Evolutionary conservation across 371 early-diverging fungal genomes (phyloP), one percentile per base, ranked within the genome.

Genomic region (Saksenaea oblongispora): DNA sequence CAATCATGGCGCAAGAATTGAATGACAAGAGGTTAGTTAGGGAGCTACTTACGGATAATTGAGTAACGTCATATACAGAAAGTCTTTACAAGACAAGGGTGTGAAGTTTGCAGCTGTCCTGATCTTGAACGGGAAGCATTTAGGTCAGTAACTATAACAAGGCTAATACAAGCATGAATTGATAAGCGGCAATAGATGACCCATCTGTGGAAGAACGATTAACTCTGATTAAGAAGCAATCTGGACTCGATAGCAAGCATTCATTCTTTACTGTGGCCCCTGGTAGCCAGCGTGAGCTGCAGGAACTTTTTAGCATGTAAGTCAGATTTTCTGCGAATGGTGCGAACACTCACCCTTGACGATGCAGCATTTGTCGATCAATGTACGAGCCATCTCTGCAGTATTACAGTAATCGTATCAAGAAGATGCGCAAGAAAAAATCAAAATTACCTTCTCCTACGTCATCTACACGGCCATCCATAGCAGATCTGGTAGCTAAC

Each of bases 51-150:
- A 11, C 44, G 34, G 14, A 14, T 47, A 22, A 9, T 9, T 9
- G 0, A 47, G 22, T n/a, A 54, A 57, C 13, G 42, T 18, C 31
- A 58, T 41, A 24, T 11, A 13, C 65, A 92, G 91, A 60, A 87
- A 88, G 67, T 80, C 78, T 39, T 78, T 83, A 14, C 83, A 84
- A 58, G 91, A 93, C 13, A 72, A 87, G 59, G 85, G 86, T 1
- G 80, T 91, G 67, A 90, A 89, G 70, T 92, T 91, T 76, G 86
- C 89, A 0, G 88, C 83, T 4, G 89, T 91, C 3, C 66, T 93
- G 11, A 74, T 92, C 3, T 62, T 92, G 24, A 83, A 86, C 47
- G 66, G 72, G 11, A 69, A 76, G 17, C 83, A 84, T 47, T 22
- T 47, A 22, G 24, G 51, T 47, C n/a, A 8, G n/a, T 8, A 22